phyloP scores from a whole-genome alignment of 1,284 basidiomycete species.

The Heterobasidion parviporum region DNA sequence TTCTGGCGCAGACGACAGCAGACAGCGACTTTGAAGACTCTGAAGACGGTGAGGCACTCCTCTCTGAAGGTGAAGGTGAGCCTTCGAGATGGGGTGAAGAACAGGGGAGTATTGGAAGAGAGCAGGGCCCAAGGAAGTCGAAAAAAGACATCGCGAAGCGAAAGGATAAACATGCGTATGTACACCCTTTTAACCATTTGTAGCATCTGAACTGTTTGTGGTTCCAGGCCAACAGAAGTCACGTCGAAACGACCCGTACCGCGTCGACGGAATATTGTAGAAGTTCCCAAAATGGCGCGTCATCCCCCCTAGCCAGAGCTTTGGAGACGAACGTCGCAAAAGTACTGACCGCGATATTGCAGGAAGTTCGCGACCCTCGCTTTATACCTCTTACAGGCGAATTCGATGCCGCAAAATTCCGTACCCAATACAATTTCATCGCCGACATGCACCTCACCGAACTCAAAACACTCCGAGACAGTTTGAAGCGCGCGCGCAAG shows the following conservation, averaged over 20 bases:
- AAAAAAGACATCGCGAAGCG: slow-evolving; percentile 52
- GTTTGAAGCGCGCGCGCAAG: slow-evolving; percentile 64
- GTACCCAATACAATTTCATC: slow-evolving; percentile 75
- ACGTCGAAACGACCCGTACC: slow-evolving; percentile 85
- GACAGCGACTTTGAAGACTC: slow-evolving; percentile 3
- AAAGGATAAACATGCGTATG: slow-evolving; percentile 84
- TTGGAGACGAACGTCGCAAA: not conserved
- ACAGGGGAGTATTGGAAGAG: slow-evolving; percentile 2
- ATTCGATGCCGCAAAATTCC: slow-evolving; percentile 63
- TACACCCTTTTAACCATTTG: slow-evolving; percentile 10
- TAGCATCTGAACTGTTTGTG: not conserved
- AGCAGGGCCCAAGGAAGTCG: slow-evolving; percentile 26
- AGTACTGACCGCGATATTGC: not conserved
- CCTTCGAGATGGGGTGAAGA: not conserved
- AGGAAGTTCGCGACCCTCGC: slow-evolving; percentile 85
- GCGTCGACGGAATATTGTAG: slow-evolving; percentile 69
- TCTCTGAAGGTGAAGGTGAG: slow-evolving; percentile 3
- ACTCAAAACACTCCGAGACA: slow-evolving; percentile 56
- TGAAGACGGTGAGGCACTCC: slow-evolving; percentile 7
- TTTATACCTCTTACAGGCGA: slow-evolving; percentile 77
- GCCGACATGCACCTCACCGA: slow-evolving; percentile 63
- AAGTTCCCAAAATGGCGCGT: slow-evolving; percentile 59
- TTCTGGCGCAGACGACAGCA: slow-evolving; percentile 6
- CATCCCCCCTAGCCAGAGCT: not conserved
- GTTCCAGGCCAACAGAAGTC: slow-evolving; percentile 68